Evolutionary conservation across 371 early-diverging fungal species (phyloP).

Genomic region (Batkoa obscura): DNA sequence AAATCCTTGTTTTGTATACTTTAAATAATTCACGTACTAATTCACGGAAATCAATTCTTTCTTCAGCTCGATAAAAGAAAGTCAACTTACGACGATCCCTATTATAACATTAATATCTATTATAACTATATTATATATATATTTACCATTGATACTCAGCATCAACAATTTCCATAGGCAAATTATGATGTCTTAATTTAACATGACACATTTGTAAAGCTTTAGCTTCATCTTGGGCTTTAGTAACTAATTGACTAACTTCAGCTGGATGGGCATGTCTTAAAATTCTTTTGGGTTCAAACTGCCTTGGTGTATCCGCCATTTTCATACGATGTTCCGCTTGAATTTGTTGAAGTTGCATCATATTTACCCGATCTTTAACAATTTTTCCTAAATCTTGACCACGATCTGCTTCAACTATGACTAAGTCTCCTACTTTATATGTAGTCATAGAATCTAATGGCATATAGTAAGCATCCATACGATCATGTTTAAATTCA

Average conservation of each 20-base stretch:
- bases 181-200: conserved; percentile 59
- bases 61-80: conserved; percentile 77
- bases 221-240: conserved; percentile 66
- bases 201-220: conserved; percentile 63
- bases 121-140: neutral
- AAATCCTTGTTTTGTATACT: conserved; percentile 95
- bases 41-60: conserved; percentile 93
- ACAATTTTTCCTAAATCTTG: conserved; percentile 76
- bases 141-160: conserved; percentile 88
- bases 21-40: conserved; percentile 94
- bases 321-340: neutral
- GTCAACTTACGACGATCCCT: conserved; percentile 88
- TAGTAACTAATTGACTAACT: conserved; percentile 36
- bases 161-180: conserved; percentile 84
- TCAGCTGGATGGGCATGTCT: conserved; percentile 62
- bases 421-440: conserved; percentile 51
- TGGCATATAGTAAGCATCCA: conserved; percentile 43
- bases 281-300: conserved; percentile 69
- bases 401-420: conserved; percentile 90
- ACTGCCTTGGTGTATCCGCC: conserved; percentile 22
- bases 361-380: conserved; percentile 24
- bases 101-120: neutral
- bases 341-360: conserved; percentile 16
- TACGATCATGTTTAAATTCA: conserved; percentile 67
- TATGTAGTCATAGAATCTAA: conserved; percentile 20